phyloP scores from a whole-genome alignment of 2,329 filamentous ascomycete genomes.

The Paraconiothyrium brasiliense region DNA sequence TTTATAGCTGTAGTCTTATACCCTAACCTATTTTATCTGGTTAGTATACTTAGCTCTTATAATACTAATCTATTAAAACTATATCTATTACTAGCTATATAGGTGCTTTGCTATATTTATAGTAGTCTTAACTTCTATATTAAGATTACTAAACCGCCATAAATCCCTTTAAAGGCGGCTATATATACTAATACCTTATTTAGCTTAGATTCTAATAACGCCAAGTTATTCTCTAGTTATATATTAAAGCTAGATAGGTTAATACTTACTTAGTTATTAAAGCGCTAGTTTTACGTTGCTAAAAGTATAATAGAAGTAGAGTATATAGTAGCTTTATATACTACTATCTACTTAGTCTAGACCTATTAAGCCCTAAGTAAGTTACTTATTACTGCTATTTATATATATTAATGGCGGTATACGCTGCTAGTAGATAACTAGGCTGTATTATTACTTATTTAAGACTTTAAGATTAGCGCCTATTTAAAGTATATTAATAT shows the following conservation, averaged over 20 bases:
- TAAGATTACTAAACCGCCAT: background rate
- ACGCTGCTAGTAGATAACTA: constrained; percentile 18
- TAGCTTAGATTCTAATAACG: constrained; percentile 17
- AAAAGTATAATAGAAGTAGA: too few relatives aligned
- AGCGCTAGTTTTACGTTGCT: constrained; percentile 18
- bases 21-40: constrained; percentile 9
- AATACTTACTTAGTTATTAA: constrained; percentile 29
- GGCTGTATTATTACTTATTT: constrained; percentile 14
- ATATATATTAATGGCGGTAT: too few relatives aligned
- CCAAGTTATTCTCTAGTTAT: constrained; percentile 27
- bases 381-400: background rate
- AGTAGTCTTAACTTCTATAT: background rate
- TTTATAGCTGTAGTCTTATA: constrained; percentile 16
- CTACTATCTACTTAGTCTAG: constrained; percentile 19
- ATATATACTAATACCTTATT: constrained; percentile 22
- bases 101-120: constrained; percentile 8
- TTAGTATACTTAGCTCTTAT: constrained; percentile 17
- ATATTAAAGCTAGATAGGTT: constrained; percentile 27
- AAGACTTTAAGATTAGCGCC: constrained; percentile 8
- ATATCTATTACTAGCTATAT: constrained; percentile 1
- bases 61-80: constrained; percentile 14
- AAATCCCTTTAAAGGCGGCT: too few relatives aligned
- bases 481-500: constrained; percentile 19
- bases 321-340: background rate
- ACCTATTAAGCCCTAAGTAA: constrained; percentile 6